These are phyloP conservation scores for Beauveria bassiana DNA, from an alignment of 2,329 filamentous ascomycete genomes.

Conservation along the genomic window DNA sequence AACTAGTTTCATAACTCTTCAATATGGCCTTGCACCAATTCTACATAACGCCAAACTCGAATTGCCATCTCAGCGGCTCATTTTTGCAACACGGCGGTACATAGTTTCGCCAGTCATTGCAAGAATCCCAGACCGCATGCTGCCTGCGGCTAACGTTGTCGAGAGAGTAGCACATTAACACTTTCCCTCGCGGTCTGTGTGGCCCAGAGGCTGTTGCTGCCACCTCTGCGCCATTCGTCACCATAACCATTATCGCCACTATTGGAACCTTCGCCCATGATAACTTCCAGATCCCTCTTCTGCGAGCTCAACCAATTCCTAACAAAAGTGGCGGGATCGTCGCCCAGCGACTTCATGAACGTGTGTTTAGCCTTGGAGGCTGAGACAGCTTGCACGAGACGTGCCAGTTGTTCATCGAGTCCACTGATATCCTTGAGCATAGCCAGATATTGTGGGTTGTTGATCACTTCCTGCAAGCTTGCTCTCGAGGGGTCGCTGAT, in stretches of 20 bases:
- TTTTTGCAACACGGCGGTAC: too few relatives aligned
- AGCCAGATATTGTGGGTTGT: conserved; percentile 60
- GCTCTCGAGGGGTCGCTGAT: conserved; percentile 75
- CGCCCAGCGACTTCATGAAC: conserved; percentile 71
- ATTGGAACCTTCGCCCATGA: conserved; percentile 72
- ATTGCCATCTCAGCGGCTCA: too few relatives aligned
- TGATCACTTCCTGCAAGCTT: conserved; percentile 56
- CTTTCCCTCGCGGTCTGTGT: conserved; percentile 54
- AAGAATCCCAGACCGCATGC: too few relatives aligned
- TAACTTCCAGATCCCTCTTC: conserved; percentile 80
- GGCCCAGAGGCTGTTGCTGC: conserved; percentile 46
- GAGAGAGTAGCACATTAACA: conserved; percentile 52
- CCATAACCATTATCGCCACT: conserved; percentile 46
- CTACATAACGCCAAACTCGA: too few relatives aligned
- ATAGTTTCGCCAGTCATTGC: too few relatives aligned
- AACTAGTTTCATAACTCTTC: too few relatives aligned
- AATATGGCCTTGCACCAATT: too few relatives aligned
- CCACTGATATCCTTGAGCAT: conserved; percentile 68
- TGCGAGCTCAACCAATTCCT: conserved; percentile 85
- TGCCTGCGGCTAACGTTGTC: conserved; percentile 31
- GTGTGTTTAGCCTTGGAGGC: conserved; percentile 84
- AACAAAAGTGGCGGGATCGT: conserved; percentile 78
- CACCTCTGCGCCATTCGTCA: conserved; percentile 63
- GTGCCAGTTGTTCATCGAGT: conserved; percentile 79
- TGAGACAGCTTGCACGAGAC: conserved; percentile 72